These are phyloP conservation scores for Agrocybe chaxingu DNA, from an alignment of 768 basidiomycete genomes.

Conservation along the genomic window DNA sequence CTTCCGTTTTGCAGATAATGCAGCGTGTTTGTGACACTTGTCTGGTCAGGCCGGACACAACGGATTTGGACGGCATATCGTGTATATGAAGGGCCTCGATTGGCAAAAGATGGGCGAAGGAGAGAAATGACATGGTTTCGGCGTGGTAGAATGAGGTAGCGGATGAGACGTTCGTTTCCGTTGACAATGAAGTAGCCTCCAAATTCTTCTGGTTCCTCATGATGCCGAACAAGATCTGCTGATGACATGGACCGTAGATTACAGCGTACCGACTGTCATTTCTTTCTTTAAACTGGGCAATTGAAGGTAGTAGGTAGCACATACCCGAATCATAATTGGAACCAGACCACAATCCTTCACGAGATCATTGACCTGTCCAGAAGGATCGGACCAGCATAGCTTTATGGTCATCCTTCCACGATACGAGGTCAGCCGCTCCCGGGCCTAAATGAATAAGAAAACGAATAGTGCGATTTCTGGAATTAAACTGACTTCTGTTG, in stretches of 20 bases:
- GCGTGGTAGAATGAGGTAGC: conserved; percentile 94
- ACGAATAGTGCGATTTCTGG: conserved; percentile 9
- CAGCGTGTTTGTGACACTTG: conserved; percentile 91
- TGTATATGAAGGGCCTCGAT: conserved; percentile 94
- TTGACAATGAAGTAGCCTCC: conserved; percentile 99
- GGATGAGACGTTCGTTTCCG: conserved; percentile 97
- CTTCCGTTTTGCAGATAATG: conserved; percentile 96
- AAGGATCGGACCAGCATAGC: conserved; percentile 77
- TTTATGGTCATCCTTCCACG: conserved; percentile 86
- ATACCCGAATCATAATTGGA: conserved; percentile 95
- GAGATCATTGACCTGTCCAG: conserved; percentile 64
- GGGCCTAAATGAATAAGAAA: conserved; percentile 53
- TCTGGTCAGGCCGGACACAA: conserved; percentile 91
- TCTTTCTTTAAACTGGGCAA: background rate
- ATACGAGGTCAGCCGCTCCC: conserved; percentile 92
- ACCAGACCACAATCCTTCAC: conserved; percentile 88
- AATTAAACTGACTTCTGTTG: conserved; percentile 66
- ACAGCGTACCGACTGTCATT: conserved; percentile 77
- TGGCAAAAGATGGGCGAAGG: conserved; percentile 84
- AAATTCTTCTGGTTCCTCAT: conserved; percentile 98
- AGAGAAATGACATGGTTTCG: conserved; percentile 95
- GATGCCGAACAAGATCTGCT: conserved; percentile 78
- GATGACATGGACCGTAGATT: conserved; percentile 87
- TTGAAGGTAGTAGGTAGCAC: conserved; percentile 24
- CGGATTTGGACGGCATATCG: conserved; percentile 94